phyloP scores from a whole-genome alignment of 257 asterid genomes.

The Craterostigma plantagineum region DNA sequence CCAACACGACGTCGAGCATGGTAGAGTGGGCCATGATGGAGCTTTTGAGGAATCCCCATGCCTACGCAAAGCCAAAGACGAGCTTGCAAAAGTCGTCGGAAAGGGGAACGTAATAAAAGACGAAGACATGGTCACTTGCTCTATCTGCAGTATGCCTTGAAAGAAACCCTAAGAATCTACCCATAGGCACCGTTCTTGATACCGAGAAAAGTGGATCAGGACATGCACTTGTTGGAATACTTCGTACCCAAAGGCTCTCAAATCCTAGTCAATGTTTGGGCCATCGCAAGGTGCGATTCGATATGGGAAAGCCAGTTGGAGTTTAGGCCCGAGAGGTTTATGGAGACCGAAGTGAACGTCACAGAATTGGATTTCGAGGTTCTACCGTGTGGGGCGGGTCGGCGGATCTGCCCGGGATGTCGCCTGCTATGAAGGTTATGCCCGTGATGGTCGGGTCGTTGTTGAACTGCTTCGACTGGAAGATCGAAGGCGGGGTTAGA shows the following conservation, averaged over 20 bases:
- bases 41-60: conserved; percentile 1
- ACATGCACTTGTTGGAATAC: conserved; percentile 1
- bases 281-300: not conserved
- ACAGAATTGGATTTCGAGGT: not conserved
- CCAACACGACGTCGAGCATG: conserved; percentile 4
- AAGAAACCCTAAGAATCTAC: not conserved
- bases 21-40: conserved; percentile 12
- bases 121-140: not conserved
- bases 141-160: not conserved
- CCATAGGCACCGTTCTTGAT: not conserved
- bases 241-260: conserved; percentile 1
- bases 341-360: not conserved
- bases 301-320: conserved; percentile 4
- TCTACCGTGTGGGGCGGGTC: conserved; percentile 1
- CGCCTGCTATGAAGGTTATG: not conserved
- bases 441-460: not conserved
- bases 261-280: conserved; percentile 7
- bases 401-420: conserved; percentile 1
- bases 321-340: conserved; percentile 8
- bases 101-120: conserved; percentile 2
- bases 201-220: not conserved
- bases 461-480: not conserved
- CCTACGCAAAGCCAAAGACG: conserved; percentile 1
- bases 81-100: conserved; percentile 4
- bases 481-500: not conserved